phyloP scores from a whole-genome alignment of 2,329 filamentous ascomycete species.

The Penicillium janthinellum region DNA sequence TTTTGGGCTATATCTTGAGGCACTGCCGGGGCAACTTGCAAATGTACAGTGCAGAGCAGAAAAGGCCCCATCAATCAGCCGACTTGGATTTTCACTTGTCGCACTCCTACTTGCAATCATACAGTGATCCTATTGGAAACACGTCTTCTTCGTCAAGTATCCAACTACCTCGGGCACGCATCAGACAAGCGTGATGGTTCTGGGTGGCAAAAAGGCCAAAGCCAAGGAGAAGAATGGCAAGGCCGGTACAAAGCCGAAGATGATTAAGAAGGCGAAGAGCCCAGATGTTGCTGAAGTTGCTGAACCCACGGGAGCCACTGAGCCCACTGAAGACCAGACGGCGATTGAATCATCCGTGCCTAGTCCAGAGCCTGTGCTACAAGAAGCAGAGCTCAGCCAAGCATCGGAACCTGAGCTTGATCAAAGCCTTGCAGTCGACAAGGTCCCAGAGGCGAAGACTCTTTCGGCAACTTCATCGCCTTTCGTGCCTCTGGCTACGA shows the following conservation, averaged over 20 bases:
- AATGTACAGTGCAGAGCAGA: constrained; percentile 34
- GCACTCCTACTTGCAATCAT: constrained; percentile 17
- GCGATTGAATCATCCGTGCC: constrained; percentile 27
- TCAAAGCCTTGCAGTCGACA: constrained; percentile 3
- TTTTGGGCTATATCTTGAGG: constrained; percentile 38
- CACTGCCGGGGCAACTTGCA: constrained; percentile 30
- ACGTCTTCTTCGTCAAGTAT: constrained; percentile 29
- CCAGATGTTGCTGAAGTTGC: constrained; percentile 29
- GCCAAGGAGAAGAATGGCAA: constrained; percentile 33
- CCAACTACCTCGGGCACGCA: constrained; percentile 35
- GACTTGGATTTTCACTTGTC: constrained; percentile 33
- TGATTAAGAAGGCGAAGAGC: constrained; percentile 38
- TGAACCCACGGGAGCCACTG: not conserved
- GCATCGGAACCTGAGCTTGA: constrained; percentile 10
- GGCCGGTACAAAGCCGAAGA: constrained; percentile 32
- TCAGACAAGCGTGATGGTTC: constrained; percentile 32
- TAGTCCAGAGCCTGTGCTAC: constrained; percentile 19
- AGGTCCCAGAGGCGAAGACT: constrained; percentile 1
- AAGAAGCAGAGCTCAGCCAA: constrained; percentile 26
- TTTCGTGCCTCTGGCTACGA: constrained; percentile 6
- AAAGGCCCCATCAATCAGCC: constrained; percentile 27
- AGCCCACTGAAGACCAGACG: constrained; percentile 27
- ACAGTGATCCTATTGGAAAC: constrained; percentile 35
- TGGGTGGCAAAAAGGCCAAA: constrained; percentile 35
- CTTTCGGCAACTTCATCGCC: not conserved